Evolutionary conservation across 257 asterid species (phyloP).

Genomic region (Jacaranda mimosifolia): DNA sequence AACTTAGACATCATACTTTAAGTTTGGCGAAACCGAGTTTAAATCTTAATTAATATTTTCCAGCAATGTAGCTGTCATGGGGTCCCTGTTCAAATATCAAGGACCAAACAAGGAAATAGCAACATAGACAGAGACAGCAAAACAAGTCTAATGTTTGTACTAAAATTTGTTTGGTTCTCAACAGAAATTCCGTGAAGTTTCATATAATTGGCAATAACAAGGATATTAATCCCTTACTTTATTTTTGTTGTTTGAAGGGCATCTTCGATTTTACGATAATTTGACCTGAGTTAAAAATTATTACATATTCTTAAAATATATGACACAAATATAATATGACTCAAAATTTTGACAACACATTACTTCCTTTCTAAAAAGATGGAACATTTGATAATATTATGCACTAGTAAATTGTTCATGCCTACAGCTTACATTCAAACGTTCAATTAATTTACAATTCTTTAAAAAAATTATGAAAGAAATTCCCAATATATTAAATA

Average conservation of each 20-base stretch:
- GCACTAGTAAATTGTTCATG: not conserved
- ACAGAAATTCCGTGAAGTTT: slow-evolving; percentile 4
- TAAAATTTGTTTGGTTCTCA: slow-evolving; percentile 19
- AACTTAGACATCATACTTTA: no score
- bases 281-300: not conserved
- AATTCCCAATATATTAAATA: no score
- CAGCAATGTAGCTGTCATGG: slow-evolving; percentile 28
- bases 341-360: no score
- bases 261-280: not conserved
- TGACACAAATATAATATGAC: no score
- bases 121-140: slow-evolving; percentile 29
- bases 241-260: not conserved
- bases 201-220: not conserved
- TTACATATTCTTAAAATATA: no score
- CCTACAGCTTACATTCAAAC: not conserved
- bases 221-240: not conserved
- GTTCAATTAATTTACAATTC: no score
- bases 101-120: slow-evolving; percentile 25
- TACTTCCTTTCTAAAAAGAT: not conserved
- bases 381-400: not conserved
- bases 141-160: slow-evolving; percentile 29
- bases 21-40: no score
- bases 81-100: slow-evolving; percentile 21
- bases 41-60: not conserved
- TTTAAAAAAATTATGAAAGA: no score